Evolutionary conservation across 2,329 filamentous ascomycete genomes (phyloP).

Genomic region (Truncatella angustata): DNA sequence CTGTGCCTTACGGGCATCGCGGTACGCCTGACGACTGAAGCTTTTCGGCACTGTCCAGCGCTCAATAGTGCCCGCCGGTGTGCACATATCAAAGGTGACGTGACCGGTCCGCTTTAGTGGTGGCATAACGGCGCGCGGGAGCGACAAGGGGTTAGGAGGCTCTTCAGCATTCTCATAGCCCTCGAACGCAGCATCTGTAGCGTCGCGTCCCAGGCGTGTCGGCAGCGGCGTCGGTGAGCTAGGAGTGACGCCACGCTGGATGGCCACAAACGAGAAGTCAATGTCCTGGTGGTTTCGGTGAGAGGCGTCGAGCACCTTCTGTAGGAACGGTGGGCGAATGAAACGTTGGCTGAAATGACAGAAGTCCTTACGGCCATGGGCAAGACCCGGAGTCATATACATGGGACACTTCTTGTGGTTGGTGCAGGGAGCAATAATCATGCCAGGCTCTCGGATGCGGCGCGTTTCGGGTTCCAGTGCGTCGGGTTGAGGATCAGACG

Average conservation of each 20-base stretch:
- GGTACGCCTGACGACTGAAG: conserved; percentile 79
- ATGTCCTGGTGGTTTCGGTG: conserved; percentile 86
- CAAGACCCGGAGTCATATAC: conserved; percentile 71
- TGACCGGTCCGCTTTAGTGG: conserved; percentile 88
- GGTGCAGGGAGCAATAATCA: conserved; percentile 76
- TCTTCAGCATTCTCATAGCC: conserved; percentile 61
- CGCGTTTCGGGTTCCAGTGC: conserved; percentile 37
- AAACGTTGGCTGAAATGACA: conserved; percentile 91
- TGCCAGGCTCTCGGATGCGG: conserved; percentile 55
- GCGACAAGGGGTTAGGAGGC: conserved; percentile 57
- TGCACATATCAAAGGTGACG: conserved; percentile 88
- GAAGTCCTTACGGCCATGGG: conserved; percentile 77
- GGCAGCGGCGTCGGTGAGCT: conserved; percentile 9
- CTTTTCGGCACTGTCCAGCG: conserved; percentile 89
- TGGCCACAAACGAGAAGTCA: conserved; percentile 83
- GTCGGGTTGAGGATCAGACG: conserved; percentile 32
- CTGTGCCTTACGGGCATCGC: conserved; percentile 81
- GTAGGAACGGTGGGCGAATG: conserved; percentile 78
- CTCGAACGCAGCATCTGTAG: conserved; percentile 65
- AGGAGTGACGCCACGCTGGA: conserved; percentile 70
- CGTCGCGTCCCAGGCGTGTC: conserved; percentile 46
- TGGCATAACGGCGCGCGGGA: conserved; percentile 75
- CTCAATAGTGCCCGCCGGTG: conserved; percentile 79
- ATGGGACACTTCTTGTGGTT: conserved; percentile 88
- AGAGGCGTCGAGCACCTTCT: conserved; percentile 66